phyloP scores from a whole-genome alignment of 2,329 filamentous ascomycete species.

The Thelonectria olida region DNA sequence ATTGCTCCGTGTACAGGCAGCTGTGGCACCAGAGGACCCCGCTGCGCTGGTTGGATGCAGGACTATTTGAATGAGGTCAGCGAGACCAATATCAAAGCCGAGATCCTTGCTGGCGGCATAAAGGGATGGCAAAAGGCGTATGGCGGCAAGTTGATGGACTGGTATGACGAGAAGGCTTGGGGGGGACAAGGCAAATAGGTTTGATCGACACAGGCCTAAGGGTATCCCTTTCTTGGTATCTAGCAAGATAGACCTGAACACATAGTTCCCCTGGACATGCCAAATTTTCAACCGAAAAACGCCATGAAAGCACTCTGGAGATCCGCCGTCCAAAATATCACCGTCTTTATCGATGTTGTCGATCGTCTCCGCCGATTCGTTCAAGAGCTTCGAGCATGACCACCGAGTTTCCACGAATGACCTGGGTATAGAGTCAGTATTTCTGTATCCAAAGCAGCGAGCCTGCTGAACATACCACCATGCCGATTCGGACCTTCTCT shows the following conservation, averaged over 20 bases:
- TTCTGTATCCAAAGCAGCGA: background rate
- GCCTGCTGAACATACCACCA: slow-evolving; percentile 74
- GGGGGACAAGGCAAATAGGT: slow-evolving; percentile 35
- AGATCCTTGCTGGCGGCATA: slow-evolving; percentile 62
- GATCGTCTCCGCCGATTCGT: slow-evolving; percentile 71
- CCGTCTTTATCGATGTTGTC: slow-evolving; percentile 44
- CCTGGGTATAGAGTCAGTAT: slow-evolving; percentile 57
- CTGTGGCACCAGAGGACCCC: slow-evolving; percentile 59
- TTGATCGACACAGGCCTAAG: slow-evolving; percentile 24
- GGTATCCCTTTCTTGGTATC: slow-evolving; percentile 42
- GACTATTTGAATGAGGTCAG: slow-evolving; percentile 60
- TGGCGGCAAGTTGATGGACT: slow-evolving; percentile 58
- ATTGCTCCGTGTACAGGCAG: slow-evolving; percentile 50
- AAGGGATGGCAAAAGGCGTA: slow-evolving; percentile 64
- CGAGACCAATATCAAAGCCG: slow-evolving; percentile 54
- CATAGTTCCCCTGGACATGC: slow-evolving; percentile 31
- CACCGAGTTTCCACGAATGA: slow-evolving; percentile 97
- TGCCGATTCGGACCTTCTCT: slow-evolving; percentile 89
- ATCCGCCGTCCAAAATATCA: slow-evolving; percentile 26
- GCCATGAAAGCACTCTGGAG: slow-evolving; percentile 43
- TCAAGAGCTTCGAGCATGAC: slow-evolving; percentile 93
- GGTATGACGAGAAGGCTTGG: slow-evolving; percentile 57
- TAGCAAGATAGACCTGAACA: slow-evolving; percentile 40
- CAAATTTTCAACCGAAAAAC: slow-evolving; percentile 46
- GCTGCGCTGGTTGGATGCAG: slow-evolving; percentile 65